Evolutionary conservation across 108 stramenopile genomes (phyloP).

Genomic region (Nitzschia putrida): DNA sequence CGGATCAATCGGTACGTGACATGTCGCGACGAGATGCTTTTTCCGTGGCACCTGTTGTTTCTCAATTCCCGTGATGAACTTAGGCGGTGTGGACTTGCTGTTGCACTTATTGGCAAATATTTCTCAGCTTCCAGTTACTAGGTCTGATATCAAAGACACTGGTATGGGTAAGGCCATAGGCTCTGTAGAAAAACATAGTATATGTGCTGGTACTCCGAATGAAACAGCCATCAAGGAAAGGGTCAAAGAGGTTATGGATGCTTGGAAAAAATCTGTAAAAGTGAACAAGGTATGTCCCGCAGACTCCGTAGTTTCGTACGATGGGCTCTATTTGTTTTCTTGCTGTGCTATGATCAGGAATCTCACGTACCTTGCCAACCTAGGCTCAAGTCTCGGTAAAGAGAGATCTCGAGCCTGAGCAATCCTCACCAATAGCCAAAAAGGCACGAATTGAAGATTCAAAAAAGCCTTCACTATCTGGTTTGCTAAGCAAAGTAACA

Average conservation of each 20-base stretch:
- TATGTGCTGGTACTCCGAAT: slow-evolving; percentile 70
- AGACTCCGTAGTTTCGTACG: not conserved
- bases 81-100: slow-evolving; percentile 78
- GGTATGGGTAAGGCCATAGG: slow-evolving; percentile 81
- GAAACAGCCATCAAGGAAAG: slow-evolving; percentile 70
- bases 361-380: not conserved
- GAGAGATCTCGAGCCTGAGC: slow-evolving; percentile 12
- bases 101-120: slow-evolving; percentile 75
- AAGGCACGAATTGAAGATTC: slow-evolving; percentile 31
- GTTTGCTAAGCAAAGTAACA: slow-evolving; percentile 62
- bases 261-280: slow-evolving; percentile 83
- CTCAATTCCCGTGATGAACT: not conserved
- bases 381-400: slow-evolving; percentile 9
- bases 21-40: not conserved
- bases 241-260: slow-evolving; percentile 61
- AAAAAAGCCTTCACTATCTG: slow-evolving; percentile 56
- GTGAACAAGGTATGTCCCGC: slow-evolving; percentile 32
- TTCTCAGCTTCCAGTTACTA: slow-evolving; percentile 76
- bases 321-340: too few species aligned
- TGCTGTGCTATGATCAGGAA: not conserved
- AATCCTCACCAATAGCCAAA: slow-evolving; percentile 31
- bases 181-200: slow-evolving; percentile 72
- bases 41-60: not conserved
- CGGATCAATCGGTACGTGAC: slow-evolving; percentile 59
- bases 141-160: slow-evolving; percentile 70